Conservation (phyloP, 2,329 filamentous ascomycete species). For the Claviceps sorghi region DNA sequence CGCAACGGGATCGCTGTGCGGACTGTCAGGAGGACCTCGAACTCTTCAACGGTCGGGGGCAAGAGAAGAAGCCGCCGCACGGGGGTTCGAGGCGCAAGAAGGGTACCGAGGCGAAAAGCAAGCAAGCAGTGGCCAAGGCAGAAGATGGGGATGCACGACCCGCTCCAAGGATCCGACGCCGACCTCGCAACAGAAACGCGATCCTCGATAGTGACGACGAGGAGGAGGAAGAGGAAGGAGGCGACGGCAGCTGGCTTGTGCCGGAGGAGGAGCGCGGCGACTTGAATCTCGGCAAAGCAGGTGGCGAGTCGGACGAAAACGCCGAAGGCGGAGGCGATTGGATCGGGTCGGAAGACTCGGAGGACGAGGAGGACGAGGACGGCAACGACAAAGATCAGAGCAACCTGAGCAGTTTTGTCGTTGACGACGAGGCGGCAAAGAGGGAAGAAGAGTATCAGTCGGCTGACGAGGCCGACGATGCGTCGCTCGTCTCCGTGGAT, state of each 20-base stretch:
- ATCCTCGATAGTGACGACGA: constrained; percentile 54
- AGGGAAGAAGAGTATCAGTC: constrained; percentile 18
- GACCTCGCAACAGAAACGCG: constrained; percentile 36
- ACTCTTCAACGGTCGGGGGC: constrained; percentile 39
- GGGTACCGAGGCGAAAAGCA: constrained; percentile 20
- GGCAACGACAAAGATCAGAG: constrained; percentile 31
- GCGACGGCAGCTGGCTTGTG: constrained; percentile 68
- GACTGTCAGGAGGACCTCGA: constrained; percentile 65
- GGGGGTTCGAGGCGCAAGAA: constrained; percentile 21
- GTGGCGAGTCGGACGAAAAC: constrained; percentile 77
- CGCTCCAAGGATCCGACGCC: constrained; percentile 13
- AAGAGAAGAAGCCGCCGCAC: constrained; percentile 20
- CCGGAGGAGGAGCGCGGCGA: constrained; percentile 48
- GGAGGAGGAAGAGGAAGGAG: constrained; percentile 55
- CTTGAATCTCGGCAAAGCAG: constrained; percentile 56
- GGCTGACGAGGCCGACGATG: constrained; percentile 14
- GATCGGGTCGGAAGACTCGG: constrained; percentile 56
- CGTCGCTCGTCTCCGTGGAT: constrained; percentile 21
- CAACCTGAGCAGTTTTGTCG: constrained; percentile 40
- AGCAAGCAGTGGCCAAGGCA: constrained; percentile 9
- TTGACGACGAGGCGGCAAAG: constrained; percentile 31
- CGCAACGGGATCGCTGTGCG: constrained; percentile 41
- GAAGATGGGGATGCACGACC: constrained; percentile 10
- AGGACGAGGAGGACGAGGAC: constrained; percentile 35
- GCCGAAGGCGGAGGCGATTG: constrained; percentile 76